Conservation (phyloP, 208 protist species). For the Acanthamoeba healyi region DNA sequence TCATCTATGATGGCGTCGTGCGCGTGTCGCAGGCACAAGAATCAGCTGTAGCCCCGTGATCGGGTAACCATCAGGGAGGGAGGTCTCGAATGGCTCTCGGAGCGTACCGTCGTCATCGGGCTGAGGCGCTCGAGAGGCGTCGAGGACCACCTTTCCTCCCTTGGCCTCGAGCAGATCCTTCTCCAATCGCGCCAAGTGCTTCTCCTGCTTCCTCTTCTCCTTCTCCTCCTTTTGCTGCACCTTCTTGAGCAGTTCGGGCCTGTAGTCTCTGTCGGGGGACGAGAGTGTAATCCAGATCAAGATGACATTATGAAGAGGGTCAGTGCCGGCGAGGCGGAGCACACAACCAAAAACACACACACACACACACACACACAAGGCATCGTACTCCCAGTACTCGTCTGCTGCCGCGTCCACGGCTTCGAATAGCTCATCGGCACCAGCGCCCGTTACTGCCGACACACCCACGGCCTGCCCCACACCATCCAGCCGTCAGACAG, state of each 20-base stretch:
- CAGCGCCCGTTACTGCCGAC: constrained; percentile 94
- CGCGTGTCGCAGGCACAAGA: neutral
- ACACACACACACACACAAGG: too few species aligned
- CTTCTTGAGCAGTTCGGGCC: constrained; percentile 79
- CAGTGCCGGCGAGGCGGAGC: too few species aligned
- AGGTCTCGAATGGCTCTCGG: too few species aligned
- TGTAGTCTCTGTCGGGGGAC: constrained; percentile 63
- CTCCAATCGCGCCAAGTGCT: constrained; percentile 80
- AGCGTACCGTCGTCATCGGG: neutral
- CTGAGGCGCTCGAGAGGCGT: neutral
- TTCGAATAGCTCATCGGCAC: constrained; percentile 93
- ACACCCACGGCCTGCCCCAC: constrained; percentile 90
- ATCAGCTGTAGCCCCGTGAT: too few species aligned
- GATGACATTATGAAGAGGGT: too few species aligned
- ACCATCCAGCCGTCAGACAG: constrained; percentile 60
- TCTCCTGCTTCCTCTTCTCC: constrained; percentile 72
- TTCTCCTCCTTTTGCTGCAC: constrained; percentile 78
- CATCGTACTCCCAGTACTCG: constrained; percentile 89
- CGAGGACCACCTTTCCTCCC: constrained; percentile 80
- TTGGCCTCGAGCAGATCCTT: constrained; percentile 81
- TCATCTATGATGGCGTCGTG: constrained; percentile 1
- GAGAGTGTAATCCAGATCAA: too few species aligned
- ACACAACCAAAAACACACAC: too few species aligned
- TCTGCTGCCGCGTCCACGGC: constrained; percentile 89
- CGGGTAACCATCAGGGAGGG: too few species aligned